phyloP scores from a whole-genome alignment of 176 grass and related monocot species.

The Hordeum marinum region DNA sequence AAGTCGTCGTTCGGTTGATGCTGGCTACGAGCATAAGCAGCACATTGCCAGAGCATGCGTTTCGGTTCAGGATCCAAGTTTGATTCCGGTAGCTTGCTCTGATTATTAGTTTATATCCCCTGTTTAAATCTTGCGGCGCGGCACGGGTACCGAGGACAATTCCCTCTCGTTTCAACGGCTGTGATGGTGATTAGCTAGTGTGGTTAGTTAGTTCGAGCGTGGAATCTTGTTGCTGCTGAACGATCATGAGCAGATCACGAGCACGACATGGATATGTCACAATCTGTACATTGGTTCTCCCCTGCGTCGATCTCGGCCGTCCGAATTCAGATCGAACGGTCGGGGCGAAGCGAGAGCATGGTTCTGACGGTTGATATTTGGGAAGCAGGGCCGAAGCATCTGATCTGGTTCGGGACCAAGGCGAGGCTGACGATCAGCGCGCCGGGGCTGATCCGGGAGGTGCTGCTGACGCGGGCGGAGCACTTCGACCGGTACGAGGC shows the following conservation, averaged over 20 bases:
- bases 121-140: neutral
- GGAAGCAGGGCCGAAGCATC: conserved; percentile 76
- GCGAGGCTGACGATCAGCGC: conserved; percentile 60
- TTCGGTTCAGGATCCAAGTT: conserved; percentile 22
- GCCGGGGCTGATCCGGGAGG: conserved; percentile 81
- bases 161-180: too few species aligned
- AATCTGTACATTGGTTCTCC: too few species aligned
- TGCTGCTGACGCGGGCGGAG: conserved; percentile 66
- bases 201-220: too few species aligned
- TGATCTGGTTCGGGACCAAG: conserved; percentile 86
- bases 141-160: conserved; percentile 14
- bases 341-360: too few species aligned
- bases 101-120: conserved; percentile 5
- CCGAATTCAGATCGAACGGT: neutral
- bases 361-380: too few species aligned
- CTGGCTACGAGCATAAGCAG: conserved; percentile 3
- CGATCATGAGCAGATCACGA: too few species aligned
- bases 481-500: conserved; percentile 89
- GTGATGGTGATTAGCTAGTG: too few species aligned
- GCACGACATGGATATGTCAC: too few species aligned
- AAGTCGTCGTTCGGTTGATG: neutral
- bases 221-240: too few species aligned
- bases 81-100: neutral
- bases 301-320: neutral
- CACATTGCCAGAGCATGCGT: neutral